These are phyloP conservation scores for Chaetomium globosum DNA, from an alignment of 2,329 filamentous ascomycete genomes.

Conservation along the genomic window DNA sequence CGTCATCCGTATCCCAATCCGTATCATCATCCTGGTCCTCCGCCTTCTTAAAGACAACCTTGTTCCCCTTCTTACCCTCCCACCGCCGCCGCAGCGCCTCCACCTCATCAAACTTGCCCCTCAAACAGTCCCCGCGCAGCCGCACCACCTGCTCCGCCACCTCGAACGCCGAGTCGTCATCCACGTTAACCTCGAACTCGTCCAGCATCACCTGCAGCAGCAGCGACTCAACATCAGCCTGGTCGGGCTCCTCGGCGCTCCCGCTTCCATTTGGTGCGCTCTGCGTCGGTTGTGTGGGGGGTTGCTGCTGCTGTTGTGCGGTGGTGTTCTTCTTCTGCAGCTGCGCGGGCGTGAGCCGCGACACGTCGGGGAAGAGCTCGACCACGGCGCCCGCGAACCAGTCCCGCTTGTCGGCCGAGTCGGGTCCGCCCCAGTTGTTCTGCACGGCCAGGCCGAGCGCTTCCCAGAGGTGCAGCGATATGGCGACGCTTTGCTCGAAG, in stretches of 20 bases:
- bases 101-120: conserved; percentile 68
- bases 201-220: conserved; percentile 90
- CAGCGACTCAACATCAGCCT: conserved; percentile 79
- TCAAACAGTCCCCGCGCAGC: conserved; percentile 64
- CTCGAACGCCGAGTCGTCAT: conserved; percentile 80
- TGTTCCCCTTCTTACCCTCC: conserved; percentile 62
- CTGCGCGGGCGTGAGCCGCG: conserved; percentile 43
- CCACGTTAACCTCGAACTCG: conserved; percentile 90
- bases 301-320: conserved; percentile 36
- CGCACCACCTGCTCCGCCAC: conserved; percentile 74
- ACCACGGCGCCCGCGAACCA: conserved; percentile 90
- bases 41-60: conserved; percentile 60
- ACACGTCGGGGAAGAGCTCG: conserved; percentile 75
- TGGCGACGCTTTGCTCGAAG: conserved; percentile 86
- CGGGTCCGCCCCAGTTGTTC: conserved; percentile 84
- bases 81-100: conserved; percentile 65
- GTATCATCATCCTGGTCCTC: conserved; percentile 60
- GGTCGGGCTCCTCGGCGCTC: conserved; percentile 60
- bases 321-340: conserved; percentile 27
- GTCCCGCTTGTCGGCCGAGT: conserved; percentile 84
- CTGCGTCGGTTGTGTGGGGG: conserved; percentile 23
- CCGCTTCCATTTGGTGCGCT: neutral
- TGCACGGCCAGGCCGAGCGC: conserved; percentile 84
- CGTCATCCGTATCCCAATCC: conserved; percentile 61
- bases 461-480: conserved; percentile 84